phyloP scores from a whole-genome alignment of 2,329 filamentous ascomycete species.

The Diaporthe vaccinii region DNA sequence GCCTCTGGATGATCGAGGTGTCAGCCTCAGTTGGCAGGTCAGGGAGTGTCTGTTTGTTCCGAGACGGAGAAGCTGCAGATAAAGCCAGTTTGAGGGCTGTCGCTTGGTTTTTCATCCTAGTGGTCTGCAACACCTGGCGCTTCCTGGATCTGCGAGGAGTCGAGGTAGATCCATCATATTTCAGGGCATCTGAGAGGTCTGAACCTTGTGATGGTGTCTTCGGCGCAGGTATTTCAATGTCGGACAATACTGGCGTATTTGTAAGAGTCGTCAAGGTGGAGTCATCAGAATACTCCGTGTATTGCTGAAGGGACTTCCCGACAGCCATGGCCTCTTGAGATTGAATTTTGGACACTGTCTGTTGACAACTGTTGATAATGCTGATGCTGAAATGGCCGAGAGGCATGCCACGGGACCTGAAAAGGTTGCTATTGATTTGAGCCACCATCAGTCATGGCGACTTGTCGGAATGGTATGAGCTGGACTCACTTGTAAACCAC shows the following conservation, averaged over 20 bases:
- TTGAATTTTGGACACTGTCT: background rate
- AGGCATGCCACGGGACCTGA: slow-evolving; percentile 37
- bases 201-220: background rate
- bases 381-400: background rate
- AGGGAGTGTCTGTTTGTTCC: background rate
- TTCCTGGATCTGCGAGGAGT: background rate
- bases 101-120: background rate
- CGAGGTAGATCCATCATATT: background rate
- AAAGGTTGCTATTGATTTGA: background rate
- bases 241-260: background rate
- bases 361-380: background rate
- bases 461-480: background rate
- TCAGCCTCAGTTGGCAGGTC: background rate
- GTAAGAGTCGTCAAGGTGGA: slow-evolving; percentile 13
- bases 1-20: background rate
- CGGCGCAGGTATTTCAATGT: background rate
- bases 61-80: background rate
- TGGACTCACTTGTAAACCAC: slow-evolving; percentile 30
- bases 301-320: background rate
- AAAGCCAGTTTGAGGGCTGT: background rate
- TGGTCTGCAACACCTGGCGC: background rate
- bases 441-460: background rate
- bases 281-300: background rate
- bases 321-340: background rate
- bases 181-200: background rate